A percentile compares a stretch with the other conserved stretches of the same genome.
Conservation (phyloP, 2,329 filamentous ascomycete genomes). For the Anisogramma anomala region DNA sequence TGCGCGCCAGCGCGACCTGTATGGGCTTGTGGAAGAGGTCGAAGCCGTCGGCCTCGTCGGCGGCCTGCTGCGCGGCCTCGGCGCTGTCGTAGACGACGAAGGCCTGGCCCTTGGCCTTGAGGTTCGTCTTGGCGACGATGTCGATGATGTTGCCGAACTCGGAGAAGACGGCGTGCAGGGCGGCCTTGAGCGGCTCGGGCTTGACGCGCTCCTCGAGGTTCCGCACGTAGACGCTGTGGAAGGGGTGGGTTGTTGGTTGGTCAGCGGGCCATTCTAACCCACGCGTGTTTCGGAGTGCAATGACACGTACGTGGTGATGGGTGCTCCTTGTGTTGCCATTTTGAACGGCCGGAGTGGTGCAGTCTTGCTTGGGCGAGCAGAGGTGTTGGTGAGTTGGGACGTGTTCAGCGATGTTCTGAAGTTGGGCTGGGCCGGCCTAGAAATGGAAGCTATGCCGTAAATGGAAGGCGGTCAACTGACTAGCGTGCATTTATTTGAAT, state of each 20-base stretch:
- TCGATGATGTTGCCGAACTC: conserved; percentile 78
- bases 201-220: conserved; percentile 93
- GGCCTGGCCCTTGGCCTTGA: conserved; percentile 89
- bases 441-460: no score
- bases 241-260: conserved; percentile 12
- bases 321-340: conserved; percentile 29
- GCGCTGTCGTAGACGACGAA: conserved; percentile 81
- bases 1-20: conserved; percentile 69
- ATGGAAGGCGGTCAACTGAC: no score
- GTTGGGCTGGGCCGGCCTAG: no score
- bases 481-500: no score
- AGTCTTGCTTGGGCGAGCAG: background rate
- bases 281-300: conserved; percentile 55
- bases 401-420: no score
- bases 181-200: conserved; percentile 60
- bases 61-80: conserved; percentile 68
- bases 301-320: conserved; percentile 62
- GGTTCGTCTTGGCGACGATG: conserved; percentile 61
- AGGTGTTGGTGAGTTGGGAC: background rate
- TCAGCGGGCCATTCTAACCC: conserved; percentile 25
- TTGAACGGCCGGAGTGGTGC: conserved; percentile 3
- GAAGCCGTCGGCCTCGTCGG: conserved; percentile 86
- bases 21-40: conserved; percentile 88
- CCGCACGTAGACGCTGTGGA: conserved; percentile 52
- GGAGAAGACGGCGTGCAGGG: conserved; percentile 67